Base-by-base conservation (phyloP, 441 rosid genomes). In the Erodium moschatum region DNA sequence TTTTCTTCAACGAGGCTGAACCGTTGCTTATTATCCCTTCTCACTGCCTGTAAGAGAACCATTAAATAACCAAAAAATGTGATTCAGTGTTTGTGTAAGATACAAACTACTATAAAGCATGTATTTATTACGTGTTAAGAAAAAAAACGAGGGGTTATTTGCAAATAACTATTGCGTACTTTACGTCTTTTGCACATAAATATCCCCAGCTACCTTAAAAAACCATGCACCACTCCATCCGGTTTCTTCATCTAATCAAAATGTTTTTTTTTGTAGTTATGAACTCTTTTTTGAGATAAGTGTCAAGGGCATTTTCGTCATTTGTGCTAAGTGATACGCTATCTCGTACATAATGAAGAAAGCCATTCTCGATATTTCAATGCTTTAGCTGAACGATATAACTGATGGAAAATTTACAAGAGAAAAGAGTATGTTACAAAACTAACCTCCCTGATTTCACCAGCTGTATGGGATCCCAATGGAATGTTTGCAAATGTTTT, bases 11-110 rank as follows among this genome's bases (percentile, higher is more conserved):
- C 33, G 15, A 93, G 91, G 71, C 89, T 80, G 69, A 92, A 85
- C 21, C 97, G 83, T 77, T 89, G 96, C 76, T 92, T 92, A 67
- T 85, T 92, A 76, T 92, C 97, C 74, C 73, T 87, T 79, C 92
- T 80, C 66, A 89, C 97, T 46, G 92, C 94, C 97, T 90, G 66
- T 8, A 76, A 63, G 44, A 52, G 67, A 67, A 74, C 62, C 64
- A 67, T 33, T 16, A 69, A 63, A 61, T 24, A 20, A 46, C 27
- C 69, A 7, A 73, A 72, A 71, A 46, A 1, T 10, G 15, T 11
- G n/a, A 1, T 46, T 46, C 15, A 0, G 15, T 46, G n/a, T 10
- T 46, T 46, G n/a, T 46, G n/a, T 46, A 46, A 10, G 52, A 46
- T 46, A 4, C 15, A 11, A 46, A 46, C 10, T 46, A 11, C 15